Percentiles rank a stretch among this genome's conserved stretches.
Evolutionary conservation across 805 yeast species (phyloP).

Genomic region (Saccharomycopsis microspora): DNA sequence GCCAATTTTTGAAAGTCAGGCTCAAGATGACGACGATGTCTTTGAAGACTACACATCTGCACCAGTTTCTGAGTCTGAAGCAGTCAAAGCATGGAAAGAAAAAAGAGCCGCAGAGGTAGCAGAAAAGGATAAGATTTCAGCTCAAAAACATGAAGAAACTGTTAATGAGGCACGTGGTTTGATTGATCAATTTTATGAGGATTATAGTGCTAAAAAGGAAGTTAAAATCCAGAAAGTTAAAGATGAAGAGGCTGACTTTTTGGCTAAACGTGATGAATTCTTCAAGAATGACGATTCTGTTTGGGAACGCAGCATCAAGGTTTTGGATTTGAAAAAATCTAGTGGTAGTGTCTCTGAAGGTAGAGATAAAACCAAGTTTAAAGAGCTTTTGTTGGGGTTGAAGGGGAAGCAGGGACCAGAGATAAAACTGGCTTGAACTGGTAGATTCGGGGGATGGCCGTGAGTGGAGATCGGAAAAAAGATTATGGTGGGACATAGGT

Average conservation of each 20-base stretch:
- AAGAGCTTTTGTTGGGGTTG: conserved; percentile 49
- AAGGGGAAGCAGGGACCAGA: conserved; percentile 36
- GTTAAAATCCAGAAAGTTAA: conserved; percentile 11
- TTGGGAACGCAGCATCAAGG: conserved; percentile 15
- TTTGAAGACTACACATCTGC: neutral
- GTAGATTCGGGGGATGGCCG: too few relatives aligned
- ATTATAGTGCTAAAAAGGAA: conserved; percentile 14
- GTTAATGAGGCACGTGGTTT: conserved; percentile 11
- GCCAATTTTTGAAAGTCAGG: neutral
- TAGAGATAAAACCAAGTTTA: conserved; percentile 62
- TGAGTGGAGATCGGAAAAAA: too few relatives aligned
- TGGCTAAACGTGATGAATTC: conserved; percentile 15
- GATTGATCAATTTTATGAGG: conserved; percentile 16
- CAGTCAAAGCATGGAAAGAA: conserved; percentile 13
- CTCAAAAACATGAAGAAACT: conserved; percentile 11
- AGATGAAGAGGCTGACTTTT: conserved; percentile 13
- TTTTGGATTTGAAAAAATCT: conserved; percentile 15
- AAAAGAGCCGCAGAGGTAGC: conserved; percentile 14
- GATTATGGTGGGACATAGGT: too few relatives aligned
- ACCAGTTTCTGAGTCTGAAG: conserved; percentile 1
- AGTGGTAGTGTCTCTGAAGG: conserved; percentile 32
- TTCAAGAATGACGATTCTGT: conserved; percentile 13
- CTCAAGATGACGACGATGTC: neutral
- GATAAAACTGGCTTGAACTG: too few relatives aligned
- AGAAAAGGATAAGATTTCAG: conserved; percentile 14